Conservation (phyloP, 2,329 filamentous ascomycete species). For the Phyllosticta citrichinensis region DNA sequence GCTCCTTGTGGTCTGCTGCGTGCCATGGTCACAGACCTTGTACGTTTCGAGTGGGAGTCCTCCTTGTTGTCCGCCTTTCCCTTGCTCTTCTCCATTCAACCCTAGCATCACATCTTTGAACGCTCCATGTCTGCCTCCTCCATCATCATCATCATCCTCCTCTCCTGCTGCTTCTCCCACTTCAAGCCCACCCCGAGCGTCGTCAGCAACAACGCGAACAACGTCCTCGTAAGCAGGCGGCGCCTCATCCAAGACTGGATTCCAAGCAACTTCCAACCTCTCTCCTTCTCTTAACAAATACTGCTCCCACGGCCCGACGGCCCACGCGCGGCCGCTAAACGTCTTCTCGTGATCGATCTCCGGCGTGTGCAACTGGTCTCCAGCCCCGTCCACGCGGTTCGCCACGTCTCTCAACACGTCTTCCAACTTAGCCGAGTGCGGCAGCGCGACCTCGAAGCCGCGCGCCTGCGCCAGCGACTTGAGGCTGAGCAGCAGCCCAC, state of each 20-base stretch:
- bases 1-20: no score
- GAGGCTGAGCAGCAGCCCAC: not conserved
- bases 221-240: not conserved
- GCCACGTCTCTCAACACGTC: not conserved
- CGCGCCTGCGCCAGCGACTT: not conserved
- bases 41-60: not conserved
- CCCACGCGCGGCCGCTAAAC: not conserved
- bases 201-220: not conserved
- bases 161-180: not conserved
- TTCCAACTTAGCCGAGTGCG: not conserved
- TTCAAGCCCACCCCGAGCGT: not conserved
- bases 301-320: not conserved
- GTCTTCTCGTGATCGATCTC: not conserved
- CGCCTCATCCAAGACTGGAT: not conserved
- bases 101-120: not conserved
- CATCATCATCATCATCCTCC: not conserved
- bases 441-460: not conserved
- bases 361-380: not conserved
- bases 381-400: not conserved
- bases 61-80: not conserved
- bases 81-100: not conserved
- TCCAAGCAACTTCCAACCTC: not conserved
- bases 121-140: not conserved
- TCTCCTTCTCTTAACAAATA: not conserved
- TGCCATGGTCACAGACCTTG: no score